Evolutionary conservation across 2,329 filamentous ascomycete species (phyloP), one percentile per base, ranked within the genome.

Genomic region (Trichoderma brevicompactum): DNA sequence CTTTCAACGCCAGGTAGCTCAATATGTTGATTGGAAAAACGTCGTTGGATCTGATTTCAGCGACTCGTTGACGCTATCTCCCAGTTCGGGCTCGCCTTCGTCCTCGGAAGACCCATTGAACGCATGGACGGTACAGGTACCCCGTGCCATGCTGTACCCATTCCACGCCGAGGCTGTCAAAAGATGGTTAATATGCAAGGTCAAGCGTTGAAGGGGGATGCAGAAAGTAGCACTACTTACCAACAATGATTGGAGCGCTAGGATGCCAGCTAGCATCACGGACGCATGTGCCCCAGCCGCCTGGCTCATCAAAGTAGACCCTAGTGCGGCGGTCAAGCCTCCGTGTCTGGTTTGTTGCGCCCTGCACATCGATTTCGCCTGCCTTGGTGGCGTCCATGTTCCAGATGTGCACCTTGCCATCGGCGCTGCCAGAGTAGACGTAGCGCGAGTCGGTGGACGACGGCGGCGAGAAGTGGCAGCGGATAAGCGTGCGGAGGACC

Each of bases 181-280:
- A 40, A 13, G 34, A 9, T 8, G 2, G 1, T 36, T 61, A 61
- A 36, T 8, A 48, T 40, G 7, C 12, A 19, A 12, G 4, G 15
- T 40, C 2, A 12, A 19, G 1, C 2, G 15, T 9, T 10, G 12
- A 43, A 10, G 7, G 40, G 6, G 12, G 9, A n/a, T n/a, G n/a
- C n/a, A 17, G 10, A 15, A 10, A 52, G 12, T 43, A 23, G 41
- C 12, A 49, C 50, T 28, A 80, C 82, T 78, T 74, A 86, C 84
- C 84, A 72, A 84, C 93, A 68, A 97, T 82, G 46, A 96, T 82
- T 1, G 93, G 92, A 2, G 90, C 92, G 69, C 84, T 89, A 0
- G 94, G 94, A 79, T 96, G 93, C 94, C 94, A 97, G 73, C 90
- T 92, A 23, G 91, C 92, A 80, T 97, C 94, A 40, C 94, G 83